Percentiles rank a stretch among this genome's conserved stretches.
phyloP scores from a whole-genome alignment of 2,329 filamentous ascomycete species.

The Aspergillus jensenii region DNA sequence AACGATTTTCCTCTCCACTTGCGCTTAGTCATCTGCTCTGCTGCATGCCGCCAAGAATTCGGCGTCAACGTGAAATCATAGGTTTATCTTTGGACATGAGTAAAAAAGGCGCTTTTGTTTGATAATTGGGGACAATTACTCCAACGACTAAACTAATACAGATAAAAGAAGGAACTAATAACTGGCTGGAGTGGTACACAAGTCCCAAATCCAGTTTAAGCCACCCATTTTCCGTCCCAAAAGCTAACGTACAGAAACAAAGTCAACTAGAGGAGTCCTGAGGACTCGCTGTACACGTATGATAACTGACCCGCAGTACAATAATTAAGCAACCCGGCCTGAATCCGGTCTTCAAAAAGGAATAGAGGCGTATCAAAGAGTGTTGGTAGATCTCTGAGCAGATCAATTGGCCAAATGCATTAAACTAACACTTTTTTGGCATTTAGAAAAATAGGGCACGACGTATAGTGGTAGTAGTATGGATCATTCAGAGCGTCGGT shows the following conservation, averaged over 20 bases:
- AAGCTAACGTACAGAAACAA: neutral
- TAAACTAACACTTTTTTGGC: neutral
- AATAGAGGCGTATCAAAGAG: neutral
- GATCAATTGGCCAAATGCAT: neutral
- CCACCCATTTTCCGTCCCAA: neutral
- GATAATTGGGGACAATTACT: neutral
- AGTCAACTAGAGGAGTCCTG: neutral
- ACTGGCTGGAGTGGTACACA: neutral
- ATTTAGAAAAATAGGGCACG: neutral
- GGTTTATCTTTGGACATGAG: neutral
- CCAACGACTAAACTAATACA: neutral
- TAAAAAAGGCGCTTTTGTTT: neutral
- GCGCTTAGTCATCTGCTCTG: constrained; percentile 19
- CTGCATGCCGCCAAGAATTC: constrained; percentile 13
- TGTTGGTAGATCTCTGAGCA: neutral
- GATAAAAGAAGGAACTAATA: neutral
- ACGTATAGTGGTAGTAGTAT: neutral
- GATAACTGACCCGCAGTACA: constrained; percentile 17
- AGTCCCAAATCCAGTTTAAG: neutral
- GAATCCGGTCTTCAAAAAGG: neutral
- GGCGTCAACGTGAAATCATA: neutral
- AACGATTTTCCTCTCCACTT: constrained; percentile 26
- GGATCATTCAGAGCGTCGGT: neutral
- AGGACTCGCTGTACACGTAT: neutral
- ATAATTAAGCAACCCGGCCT: neutral